phyloP scores from a whole-genome alignment of 164 flowering plant genomes.

The Umbellularia californica region DNA sequence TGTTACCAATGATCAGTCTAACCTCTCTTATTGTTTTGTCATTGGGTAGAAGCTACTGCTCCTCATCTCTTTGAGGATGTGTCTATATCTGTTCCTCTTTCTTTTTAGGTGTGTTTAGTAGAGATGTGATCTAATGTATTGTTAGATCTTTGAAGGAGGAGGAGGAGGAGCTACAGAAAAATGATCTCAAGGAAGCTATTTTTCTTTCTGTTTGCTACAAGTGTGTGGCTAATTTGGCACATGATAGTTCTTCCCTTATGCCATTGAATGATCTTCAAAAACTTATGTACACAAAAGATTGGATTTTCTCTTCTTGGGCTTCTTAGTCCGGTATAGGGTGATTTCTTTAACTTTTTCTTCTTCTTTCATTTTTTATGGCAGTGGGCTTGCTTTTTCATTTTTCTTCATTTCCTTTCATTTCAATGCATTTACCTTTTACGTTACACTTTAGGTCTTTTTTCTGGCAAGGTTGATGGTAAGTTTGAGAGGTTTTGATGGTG shows the following conservation, averaged over 20 bases:
- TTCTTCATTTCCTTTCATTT: background rate
- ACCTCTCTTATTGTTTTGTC: background rate
- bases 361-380: background rate
- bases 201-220: background rate
- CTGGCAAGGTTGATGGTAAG: background rate
- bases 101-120: background rate
- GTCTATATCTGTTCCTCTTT: background rate
- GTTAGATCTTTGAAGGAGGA: background rate
- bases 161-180: background rate
- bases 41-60: background rate
- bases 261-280: background rate
- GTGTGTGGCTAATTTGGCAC: background rate
- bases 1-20: background rate
- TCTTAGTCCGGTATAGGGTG: background rate
- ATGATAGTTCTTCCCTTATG: background rate
- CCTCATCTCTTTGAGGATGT: background rate
- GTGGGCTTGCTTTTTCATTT: background rate
- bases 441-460: background rate
- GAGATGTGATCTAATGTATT: background rate
- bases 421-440: background rate
- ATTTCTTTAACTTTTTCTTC: no score
- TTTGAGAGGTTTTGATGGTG: background rate
- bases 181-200: background rate
- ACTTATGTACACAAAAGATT: background rate
- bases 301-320: background rate